These are phyloP conservation scores for Kickxella alabastrina DNA, from an alignment of 192 early-diverging fungal species.

Conservation along the genomic window DNA sequence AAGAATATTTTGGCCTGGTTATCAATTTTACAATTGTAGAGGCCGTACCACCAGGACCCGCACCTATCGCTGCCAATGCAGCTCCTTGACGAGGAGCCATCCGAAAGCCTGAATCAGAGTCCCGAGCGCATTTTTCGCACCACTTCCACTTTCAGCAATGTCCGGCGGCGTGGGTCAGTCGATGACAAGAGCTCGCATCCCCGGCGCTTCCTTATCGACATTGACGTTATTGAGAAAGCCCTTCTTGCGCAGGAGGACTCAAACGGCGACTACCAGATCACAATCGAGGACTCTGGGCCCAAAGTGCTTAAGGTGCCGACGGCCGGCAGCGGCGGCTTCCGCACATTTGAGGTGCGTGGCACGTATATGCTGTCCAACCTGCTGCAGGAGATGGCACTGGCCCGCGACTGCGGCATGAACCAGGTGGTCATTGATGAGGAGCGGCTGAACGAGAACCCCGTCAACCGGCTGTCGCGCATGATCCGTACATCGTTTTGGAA, in stretches of 20 bases:
- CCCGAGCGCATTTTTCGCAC: neutral
- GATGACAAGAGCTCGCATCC: conserved; percentile 63
- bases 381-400: conserved; percentile 91
- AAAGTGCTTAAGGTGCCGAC: conserved; percentile 85
- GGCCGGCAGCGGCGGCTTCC: conserved; percentile 78
- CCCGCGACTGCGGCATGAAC: conserved; percentile 79
- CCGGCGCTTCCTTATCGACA: conserved; percentile 80
- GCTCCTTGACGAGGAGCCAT: too few species aligned
- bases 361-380: conserved; percentile 95
- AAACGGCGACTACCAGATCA: conserved; percentile 92
- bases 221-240: conserved; percentile 69
- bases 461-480: conserved; percentile 83
- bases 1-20: too few species aligned
- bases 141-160: conserved; percentile 3
- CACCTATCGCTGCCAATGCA: too few species aligned
- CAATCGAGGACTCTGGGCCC: conserved; percentile 85
- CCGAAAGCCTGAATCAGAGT: too few species aligned
- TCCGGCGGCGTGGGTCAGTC: conserved; percentile 55
- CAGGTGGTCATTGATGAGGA: conserved; percentile 87
- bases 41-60: too few species aligned
- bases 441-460: conserved; percentile 90
- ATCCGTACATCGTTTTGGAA: conserved; percentile 96
- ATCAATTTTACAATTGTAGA: too few species aligned
- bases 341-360: conserved; percentile 86
- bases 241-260: conserved; percentile 94